Evolutionary conservation across 768 basidiomycete species (phyloP).

Genomic region (Tylopilus sp.): DNA sequence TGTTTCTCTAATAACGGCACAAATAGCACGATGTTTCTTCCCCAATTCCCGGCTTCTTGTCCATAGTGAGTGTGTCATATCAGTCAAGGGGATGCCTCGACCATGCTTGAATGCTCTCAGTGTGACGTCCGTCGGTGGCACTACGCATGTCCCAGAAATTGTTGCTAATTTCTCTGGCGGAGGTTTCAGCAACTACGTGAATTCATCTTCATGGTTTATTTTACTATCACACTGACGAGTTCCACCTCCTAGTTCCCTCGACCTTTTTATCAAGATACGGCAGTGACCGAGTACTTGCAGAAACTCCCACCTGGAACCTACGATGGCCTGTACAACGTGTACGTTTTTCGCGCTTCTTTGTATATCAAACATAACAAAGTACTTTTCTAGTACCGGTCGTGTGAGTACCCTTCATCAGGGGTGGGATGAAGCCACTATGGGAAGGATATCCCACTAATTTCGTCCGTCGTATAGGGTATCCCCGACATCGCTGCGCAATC

Average conservation of each 20-base stretch:
- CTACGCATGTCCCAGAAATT: slow-evolving; percentile 54
- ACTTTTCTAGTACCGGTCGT: slow-evolving; percentile 44
- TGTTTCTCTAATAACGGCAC: slow-evolving; percentile 60
- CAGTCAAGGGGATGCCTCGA: neutral
- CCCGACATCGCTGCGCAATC: slow-evolving; percentile 70
- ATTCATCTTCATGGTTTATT: neutral
- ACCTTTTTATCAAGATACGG: slow-evolving; percentile 50
- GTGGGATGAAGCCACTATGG: no score
- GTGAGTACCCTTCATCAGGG: slow-evolving; percentile 33
- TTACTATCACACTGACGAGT: neutral
- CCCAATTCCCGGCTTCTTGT: slow-evolving; percentile 59
- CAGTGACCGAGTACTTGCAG: slow-evolving; percentile 43
- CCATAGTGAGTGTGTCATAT: slow-evolving; percentile 40
- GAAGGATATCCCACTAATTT: neutral
- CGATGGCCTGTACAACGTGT: slow-evolving; percentile 59
- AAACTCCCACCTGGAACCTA: slow-evolving; percentile 47
- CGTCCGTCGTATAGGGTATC: slow-evolving; percentile 35
- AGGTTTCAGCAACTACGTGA: slow-evolving; percentile 70
- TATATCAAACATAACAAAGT: neutral
- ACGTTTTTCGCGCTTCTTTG: slow-evolving; percentile 14
- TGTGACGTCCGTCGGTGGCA: slow-evolving; percentile 72
- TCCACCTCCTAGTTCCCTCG: slow-evolving; percentile 42
- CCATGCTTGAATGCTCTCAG: slow-evolving; percentile 29
- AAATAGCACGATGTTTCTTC: slow-evolving; percentile 52
- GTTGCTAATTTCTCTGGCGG: slow-evolving; percentile 65